Percentiles rank a stretch among this genome's conserved stretches.
phyloP scores from a whole-genome alignment of 179 eudicot genomes.

The Patellifolia procumbens region DNA sequence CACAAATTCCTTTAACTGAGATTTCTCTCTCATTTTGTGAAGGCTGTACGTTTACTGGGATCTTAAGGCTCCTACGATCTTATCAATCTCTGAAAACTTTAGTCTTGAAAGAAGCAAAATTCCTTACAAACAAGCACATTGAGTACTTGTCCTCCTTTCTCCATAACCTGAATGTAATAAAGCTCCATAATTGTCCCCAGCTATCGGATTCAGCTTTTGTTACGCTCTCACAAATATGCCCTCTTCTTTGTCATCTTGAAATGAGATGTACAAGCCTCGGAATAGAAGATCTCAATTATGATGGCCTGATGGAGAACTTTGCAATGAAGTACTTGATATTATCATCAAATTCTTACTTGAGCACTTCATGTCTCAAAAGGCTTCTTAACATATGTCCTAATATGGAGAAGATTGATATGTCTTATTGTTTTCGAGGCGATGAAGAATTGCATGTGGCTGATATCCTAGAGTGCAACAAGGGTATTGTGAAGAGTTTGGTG shows the following conservation, averaged over 20 bases:
- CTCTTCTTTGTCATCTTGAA: slow-evolving; percentile 18
- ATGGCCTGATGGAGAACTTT: slow-evolving; percentile 8
- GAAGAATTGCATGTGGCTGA: slow-evolving; percentile 28
- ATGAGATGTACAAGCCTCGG: slow-evolving; percentile 29
- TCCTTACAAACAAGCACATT: slow-evolving; percentile 27
- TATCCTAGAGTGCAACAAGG: slow-evolving; percentile 17
- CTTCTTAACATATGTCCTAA: slow-evolving; percentile 26
- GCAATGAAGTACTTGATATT: slow-evolving; percentile 22
- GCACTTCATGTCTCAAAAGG: slow-evolving; percentile 7
- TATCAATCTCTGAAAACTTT: slow-evolving; percentile 21
- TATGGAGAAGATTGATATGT: slow-evolving; percentile 23
- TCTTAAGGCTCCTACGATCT: slow-evolving; percentile 24
- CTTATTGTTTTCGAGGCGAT: slow-evolving; percentile 9
- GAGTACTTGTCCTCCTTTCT: slow-evolving; percentile 22
- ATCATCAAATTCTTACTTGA: slow-evolving; percentile 12
- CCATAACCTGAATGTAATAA: slow-evolving; percentile 18
- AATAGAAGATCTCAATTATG: slow-evolving; percentile 17
- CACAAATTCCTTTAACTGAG: slow-evolving; percentile 21
- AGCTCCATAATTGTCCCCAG: slow-evolving; percentile 16
- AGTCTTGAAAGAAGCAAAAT: slow-evolving; percentile 21
- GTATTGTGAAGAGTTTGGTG: slow-evolving; percentile 13
- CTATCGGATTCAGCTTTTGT: slow-evolving; percentile 30
- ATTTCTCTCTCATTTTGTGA: slow-evolving; percentile 20
- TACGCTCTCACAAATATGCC: slow-evolving; percentile 29
- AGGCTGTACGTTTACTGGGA: slow-evolving; percentile 28